These are phyloP conservation scores for Neocallimastix lanati DNA, from an alignment of 192 early-diverging fungal species.

Conservation along the genomic window DNA sequence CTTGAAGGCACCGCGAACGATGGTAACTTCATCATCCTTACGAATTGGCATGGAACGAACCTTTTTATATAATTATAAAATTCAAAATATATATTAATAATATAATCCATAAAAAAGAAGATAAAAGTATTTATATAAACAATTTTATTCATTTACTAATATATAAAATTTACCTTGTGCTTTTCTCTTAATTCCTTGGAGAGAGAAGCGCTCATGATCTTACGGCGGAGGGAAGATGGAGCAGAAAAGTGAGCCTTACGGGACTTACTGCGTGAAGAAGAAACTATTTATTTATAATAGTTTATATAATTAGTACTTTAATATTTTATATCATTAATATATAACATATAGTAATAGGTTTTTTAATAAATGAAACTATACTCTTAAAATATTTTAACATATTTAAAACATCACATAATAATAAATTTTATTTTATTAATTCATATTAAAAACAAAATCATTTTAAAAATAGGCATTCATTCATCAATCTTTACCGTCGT, in stretches of 20 bases:
- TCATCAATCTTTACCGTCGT: not conserved
- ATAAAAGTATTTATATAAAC: too few relatives aligned
- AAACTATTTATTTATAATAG: conserved; percentile 19
- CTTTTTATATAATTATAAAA: conserved; percentile 15
- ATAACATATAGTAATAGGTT: too few relatives aligned
- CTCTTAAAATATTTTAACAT: too few relatives aligned
- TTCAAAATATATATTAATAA: too few relatives aligned
- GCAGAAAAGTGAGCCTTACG: conserved; percentile 99
- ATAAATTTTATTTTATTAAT: too few relatives aligned
- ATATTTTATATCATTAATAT: too few relatives aligned
- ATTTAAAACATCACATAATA: too few relatives aligned
- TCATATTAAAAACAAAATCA: too few relatives aligned
- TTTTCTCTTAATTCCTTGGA: conserved; percentile 97
- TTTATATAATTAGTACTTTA: too few relatives aligned
- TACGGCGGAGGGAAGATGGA: conserved; percentile 78
- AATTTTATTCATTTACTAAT: too few relatives aligned
- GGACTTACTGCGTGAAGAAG: conserved; percentile 76
- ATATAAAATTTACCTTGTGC: conserved; percentile 51
- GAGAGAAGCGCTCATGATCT: conserved; percentile 90
- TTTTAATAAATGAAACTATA: too few relatives aligned
- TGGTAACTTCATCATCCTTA: conserved; percentile 91
- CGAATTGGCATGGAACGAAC: conserved; percentile 88
- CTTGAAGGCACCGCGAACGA: conserved; percentile 91
- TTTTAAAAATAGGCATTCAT: not conserved
- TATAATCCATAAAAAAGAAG: too few relatives aligned